These are phyloP conservation scores for Macadamia tetraphylla DNA, from an alignment of 164 flowering plant species.

Conservation along the genomic window DNA sequence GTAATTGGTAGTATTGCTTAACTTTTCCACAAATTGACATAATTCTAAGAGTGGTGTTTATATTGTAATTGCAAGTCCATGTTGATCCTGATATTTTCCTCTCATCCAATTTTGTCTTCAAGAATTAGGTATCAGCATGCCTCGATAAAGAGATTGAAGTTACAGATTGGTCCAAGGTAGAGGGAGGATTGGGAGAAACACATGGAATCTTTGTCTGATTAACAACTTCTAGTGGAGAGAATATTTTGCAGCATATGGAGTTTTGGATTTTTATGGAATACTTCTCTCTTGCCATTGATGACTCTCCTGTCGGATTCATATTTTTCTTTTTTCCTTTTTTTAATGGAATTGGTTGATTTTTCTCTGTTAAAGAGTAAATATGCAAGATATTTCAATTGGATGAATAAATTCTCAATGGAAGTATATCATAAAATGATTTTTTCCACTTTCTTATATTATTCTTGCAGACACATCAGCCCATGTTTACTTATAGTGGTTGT, in stretches of 20 bases:
- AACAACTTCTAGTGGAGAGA: neutral
- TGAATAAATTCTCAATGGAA: too few relatives aligned
- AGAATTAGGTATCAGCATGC: conserved; percentile 26
- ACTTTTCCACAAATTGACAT: neutral
- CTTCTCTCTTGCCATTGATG: neutral
- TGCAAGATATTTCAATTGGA: too few relatives aligned
- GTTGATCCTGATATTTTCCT: neutral
- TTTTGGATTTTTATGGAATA: neutral
- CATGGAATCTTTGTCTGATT: neutral
- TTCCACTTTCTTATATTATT: too few relatives aligned
- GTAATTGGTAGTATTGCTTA: neutral
- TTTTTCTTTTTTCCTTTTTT: too few relatives aligned
- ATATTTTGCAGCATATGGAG: neutral
- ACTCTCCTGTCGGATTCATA: neutral
- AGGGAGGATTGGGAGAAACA: neutral
- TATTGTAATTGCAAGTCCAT: neutral
- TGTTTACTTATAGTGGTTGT: too few relatives aligned
- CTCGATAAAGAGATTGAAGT: conserved; percentile 28
- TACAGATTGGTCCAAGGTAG: neutral
- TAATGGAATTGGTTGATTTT: too few relatives aligned
- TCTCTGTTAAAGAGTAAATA: too few relatives aligned
- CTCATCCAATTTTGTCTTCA: conserved; percentile 7
- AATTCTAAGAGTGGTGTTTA: neutral
- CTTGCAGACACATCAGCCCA: too few relatives aligned
- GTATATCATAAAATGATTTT: too few relatives aligned